These are phyloP conservation scores for Mitragyna speciosa DNA, from an alignment of 257 asterid genomes.

Conservation along the genomic window DNA sequence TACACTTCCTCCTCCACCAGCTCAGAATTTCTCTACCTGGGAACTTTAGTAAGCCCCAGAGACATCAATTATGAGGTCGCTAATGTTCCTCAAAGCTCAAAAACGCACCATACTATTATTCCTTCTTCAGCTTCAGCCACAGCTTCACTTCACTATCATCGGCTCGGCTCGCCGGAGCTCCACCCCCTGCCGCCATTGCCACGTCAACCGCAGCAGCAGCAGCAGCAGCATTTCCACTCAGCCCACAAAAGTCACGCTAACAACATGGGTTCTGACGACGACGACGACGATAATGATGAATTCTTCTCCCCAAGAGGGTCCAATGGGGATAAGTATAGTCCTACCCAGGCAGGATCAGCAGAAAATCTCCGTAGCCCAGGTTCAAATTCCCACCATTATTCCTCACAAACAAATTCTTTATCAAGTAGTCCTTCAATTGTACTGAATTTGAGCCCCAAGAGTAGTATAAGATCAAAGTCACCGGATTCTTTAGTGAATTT, in stretches of 20 bases:
- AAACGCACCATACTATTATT: slow-evolving; percentile 24
- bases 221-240: slow-evolving; percentile 33
- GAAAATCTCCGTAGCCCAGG: slow-evolving; percentile 30
- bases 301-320: slow-evolving; percentile 70
- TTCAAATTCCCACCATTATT: slow-evolving; percentile 30
- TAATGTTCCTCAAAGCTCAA: neutral
- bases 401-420: slow-evolving; percentile 48
- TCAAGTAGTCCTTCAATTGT: slow-evolving; percentile 62
- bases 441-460: slow-evolving; percentile 57
- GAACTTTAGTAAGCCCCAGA: slow-evolving; percentile 62
- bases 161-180: slow-evolving; percentile 86
- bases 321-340: slow-evolving; percentile 42
- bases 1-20: slow-evolving; percentile 54
- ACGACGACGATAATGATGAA: slow-evolving; percentile 31
- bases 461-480: slow-evolving; percentile 62
- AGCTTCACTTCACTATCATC: slow-evolving; percentile 28
- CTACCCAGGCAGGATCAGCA: neutral
- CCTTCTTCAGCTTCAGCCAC: slow-evolving; percentile 11
- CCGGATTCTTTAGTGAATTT: slow-evolving; percentile 65
- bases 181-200: slow-evolving; percentile 88
- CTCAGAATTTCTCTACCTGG: slow-evolving; percentile 76
- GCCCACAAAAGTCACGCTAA: slow-evolving; percentile 18
- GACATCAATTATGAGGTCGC: slow-evolving; percentile 30
- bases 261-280: slow-evolving; percentile 28
- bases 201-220: slow-evolving; percentile 55